These are phyloP conservation scores for Ailanthus altissimus DNA, from an alignment of 345 rosid genomes.

Conservation along the genomic window DNA sequence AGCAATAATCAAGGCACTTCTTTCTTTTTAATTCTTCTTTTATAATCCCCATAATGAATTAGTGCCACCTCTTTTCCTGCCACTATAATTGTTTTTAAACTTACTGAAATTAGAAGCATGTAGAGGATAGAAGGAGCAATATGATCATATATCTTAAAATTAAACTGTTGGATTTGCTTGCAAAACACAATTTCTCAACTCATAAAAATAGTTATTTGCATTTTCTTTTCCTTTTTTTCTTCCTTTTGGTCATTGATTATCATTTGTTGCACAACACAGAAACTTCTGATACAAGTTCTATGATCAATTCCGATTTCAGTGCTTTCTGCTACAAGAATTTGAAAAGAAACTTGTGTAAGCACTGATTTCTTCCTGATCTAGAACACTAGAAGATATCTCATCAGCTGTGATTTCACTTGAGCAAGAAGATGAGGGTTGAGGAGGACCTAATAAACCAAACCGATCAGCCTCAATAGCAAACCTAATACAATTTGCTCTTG, in stretches of 20 bases:
- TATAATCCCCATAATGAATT: not conserved
- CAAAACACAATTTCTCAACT: conserved; percentile 24
- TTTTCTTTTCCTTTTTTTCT: not conserved
- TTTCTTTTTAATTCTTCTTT: not conserved
- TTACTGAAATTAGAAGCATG: conserved; percentile 10
- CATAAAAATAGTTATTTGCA: conserved; percentile 15
- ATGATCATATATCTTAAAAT: not conserved
- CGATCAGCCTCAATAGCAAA: conserved; percentile 36
- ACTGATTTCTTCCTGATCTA: conserved; percentile 42
- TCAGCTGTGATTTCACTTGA: conserved; percentile 46
- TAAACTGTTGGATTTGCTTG: conserved; percentile 24
- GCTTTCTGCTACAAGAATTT: conserved; percentile 26
- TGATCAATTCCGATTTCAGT: conserved; percentile 13
- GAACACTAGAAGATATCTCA: conserved; percentile 27
- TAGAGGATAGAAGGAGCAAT: not conserved
- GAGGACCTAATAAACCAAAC: conserved; percentile 33
- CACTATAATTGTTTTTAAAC: conserved; percentile 19
- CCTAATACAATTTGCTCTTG: conserved; percentile 27
- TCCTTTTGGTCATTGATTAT: conserved; percentile 3
- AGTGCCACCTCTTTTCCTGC: conserved; percentile 14
- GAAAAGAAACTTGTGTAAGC: conserved; percentile 1
- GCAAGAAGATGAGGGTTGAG: conserved; percentile 61
- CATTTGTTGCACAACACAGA: conserved; percentile 9
- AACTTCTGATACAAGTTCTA: conserved; percentile 10
- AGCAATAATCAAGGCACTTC: conserved; percentile 19